Base-by-base conservation (phyloP, 2,329 filamentous ascomycete genomes). In the Trichophyton mentagrophytes region DNA sequence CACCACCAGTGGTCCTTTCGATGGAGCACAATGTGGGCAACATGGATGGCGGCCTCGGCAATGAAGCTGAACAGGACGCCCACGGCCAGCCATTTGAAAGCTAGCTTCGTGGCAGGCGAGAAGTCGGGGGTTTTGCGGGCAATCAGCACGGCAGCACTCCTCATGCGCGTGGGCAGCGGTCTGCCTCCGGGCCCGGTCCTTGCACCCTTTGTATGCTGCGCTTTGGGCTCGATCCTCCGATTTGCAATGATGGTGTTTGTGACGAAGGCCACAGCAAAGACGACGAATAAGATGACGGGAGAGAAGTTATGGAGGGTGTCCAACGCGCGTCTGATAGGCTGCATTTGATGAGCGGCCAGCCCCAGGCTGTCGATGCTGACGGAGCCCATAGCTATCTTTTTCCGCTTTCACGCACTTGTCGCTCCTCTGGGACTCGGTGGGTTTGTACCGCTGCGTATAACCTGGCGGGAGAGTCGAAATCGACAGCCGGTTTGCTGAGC, bases 101-200 rank as follows among this genome's bases (percentile, higher is more conserved):
- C 77, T 42, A 83, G 78, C 71, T 88, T 89, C 66, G 85, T 79
- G 55, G 79, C 77, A n/a, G 78, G 80, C 63, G 85, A 86, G 71
- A 90, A 85, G 66, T 84, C 80, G 65, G 76, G 76, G 63, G 74
- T 71, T 58, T 71, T 71, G 63, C 76, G 73, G 67, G 78, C 77
- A 65, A 77, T 76, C 69, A 74, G 77, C 68, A 73, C 76, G 72
- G 74, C 77, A 65, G 72, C 74, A 70, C 70, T 80, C 72, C 74
- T 70, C 61, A 72, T 78, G 75, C 78, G 83, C 70, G 85, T 87
- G 62, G 90, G 90, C 60, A 96, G 78, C 38, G 90, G 90, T 72
- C 95, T 91, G 66, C 91, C 92, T 61, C 89, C 91, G 1, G 91
- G 90, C n/a, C 91, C 91, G 59, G 80, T 85, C 36, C 27, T 55